Percentiles rank a stretch among this genome's conserved stretches.
Evolutionary conservation across 2,329 filamentous ascomycete species (phyloP).

Genomic region (Xylaria multiplex): DNA sequence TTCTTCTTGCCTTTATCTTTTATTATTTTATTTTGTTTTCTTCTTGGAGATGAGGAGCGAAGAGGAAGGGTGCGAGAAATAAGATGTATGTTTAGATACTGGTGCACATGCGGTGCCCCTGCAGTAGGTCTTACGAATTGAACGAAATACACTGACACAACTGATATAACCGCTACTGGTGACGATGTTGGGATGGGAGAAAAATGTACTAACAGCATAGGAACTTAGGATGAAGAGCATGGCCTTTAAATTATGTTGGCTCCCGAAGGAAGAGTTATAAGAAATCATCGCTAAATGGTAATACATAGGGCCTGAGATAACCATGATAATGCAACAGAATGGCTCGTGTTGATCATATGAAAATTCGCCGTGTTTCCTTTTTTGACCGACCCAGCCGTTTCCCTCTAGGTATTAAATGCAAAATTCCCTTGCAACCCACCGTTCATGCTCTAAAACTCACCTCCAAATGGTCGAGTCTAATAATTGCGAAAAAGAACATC

Average conservation of each 20-base stretch:
- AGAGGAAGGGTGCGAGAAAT: not conserved
- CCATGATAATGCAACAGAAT: constrained; percentile 4
- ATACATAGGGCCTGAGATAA: not conserved
- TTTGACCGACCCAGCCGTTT: not conserved
- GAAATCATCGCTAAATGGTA: not conserved
- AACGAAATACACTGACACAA: constrained; percentile 8
- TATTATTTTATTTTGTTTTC: not conserved
- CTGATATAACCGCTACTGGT: not conserved
- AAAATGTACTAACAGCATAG: not conserved
- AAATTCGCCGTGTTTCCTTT: not conserved
- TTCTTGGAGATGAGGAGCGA: not conserved
- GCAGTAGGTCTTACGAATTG: constrained; percentile 20
- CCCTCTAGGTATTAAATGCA: constrained; percentile 8
- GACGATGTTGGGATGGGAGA: not conserved
- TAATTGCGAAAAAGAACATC: not conserved
- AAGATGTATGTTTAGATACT: not conserved
- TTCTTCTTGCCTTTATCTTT: not conserved
- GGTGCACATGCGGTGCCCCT: not conserved
- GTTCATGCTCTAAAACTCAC: not conserved
- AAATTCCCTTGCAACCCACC: not conserved
- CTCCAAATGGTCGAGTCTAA: not conserved
- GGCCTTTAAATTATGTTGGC: not conserved
- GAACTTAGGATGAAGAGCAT: not conserved
- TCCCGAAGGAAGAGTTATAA: not conserved
- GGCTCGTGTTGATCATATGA: not conserved